Base-by-base conservation (phyloP, 352 stramenopile species). In the Pythium folliculosum region DNA sequence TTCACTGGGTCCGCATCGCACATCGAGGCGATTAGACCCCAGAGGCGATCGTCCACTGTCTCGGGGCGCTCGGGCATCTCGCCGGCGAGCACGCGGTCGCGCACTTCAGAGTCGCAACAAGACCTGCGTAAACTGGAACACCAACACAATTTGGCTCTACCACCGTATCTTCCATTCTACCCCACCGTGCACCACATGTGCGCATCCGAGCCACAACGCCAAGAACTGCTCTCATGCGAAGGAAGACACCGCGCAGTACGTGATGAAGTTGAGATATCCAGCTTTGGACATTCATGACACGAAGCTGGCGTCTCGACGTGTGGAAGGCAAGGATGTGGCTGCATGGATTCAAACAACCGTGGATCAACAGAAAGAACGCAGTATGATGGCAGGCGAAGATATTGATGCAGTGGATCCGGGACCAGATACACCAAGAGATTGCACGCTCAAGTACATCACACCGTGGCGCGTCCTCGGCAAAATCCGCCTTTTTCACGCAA, bases 11-110 rank as follows among this genome's bases (percentile, higher is more conserved):
- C 73, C 5, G 56, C 47, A 48, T 79, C 75, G 43, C 84, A 89
- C 84, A 88, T 92, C n/a, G 71, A 61, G 9, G 76, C 58, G 10
- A 90, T 66, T 9, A 92, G 55, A 1, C 58, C 68, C 81, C 76
- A 88, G 16, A 80, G 65, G 40, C 61, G 73, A 30, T 89, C 78
- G 48, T 80, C 69, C 23, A 86, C 47, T 27, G 55, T 68, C 8
- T 77, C 70, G 6, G 77, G 76, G 13, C 72, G 69, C 13, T 72
- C 57, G 0, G 82, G 82, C 35, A 86, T 69, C 21, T 86, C 70
- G 9, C 82, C 84, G 4, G 45, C 58, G 7, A 77, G 51, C 19
- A 92, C 72, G 25, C 70, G 74, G 19, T 70, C 63, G 12, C 76
- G 77, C 23, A 91, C 71, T 22, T 77, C 59, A 0, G 75, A 55